Conservation (phyloP, 73 alveolate genomes). For the Paramecium tetraurelia region DNA sequence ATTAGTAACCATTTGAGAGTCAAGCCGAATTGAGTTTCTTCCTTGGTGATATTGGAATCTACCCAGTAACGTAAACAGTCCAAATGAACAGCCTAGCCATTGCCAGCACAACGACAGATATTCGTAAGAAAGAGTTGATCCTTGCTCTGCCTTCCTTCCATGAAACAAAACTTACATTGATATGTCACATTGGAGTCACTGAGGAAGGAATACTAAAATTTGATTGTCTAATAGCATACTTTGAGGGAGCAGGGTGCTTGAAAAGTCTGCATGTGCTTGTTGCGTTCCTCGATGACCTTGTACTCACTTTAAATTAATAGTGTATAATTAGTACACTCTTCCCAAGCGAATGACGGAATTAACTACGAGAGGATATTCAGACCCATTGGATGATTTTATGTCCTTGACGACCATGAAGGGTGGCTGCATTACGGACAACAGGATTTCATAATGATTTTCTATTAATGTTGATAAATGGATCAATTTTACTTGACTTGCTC, state of each 20-base stretch:
- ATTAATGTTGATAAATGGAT: neutral
- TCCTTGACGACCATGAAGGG: slow-evolving; percentile 18
- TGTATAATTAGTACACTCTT: neutral
- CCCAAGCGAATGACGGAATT: slow-evolving; percentile 4
- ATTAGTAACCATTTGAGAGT: neutral
- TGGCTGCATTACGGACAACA: neutral
- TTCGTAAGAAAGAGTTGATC: neutral
- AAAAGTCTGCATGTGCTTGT: neutral
- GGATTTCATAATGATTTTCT: slow-evolving; percentile 7
- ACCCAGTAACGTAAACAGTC: slow-evolving; percentile 37
- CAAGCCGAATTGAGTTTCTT: slow-evolving; percentile 28
- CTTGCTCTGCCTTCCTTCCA: slow-evolving; percentile 39
- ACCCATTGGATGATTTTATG: neutral
- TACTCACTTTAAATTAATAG: neutral
- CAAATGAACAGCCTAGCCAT: slow-evolving; percentile 21
- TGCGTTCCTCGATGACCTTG: slow-evolving; percentile 35
- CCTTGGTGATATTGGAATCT: neutral
- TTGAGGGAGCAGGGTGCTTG: neutral
- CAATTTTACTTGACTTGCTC: neutral
- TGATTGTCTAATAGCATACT: neutral
- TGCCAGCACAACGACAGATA: slow-evolving; percentile 22
- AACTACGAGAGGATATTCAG: slow-evolving; percentile 22
- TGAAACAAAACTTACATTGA: slow-evolving; percentile 33
- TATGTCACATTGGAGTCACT: neutral
- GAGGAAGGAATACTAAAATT: neutral